Evolutionary conservation across 1,139 yeast species (phyloP), one percentile per base, ranked within the genome.

Genomic region (Geotrichum siamense): DNA sequence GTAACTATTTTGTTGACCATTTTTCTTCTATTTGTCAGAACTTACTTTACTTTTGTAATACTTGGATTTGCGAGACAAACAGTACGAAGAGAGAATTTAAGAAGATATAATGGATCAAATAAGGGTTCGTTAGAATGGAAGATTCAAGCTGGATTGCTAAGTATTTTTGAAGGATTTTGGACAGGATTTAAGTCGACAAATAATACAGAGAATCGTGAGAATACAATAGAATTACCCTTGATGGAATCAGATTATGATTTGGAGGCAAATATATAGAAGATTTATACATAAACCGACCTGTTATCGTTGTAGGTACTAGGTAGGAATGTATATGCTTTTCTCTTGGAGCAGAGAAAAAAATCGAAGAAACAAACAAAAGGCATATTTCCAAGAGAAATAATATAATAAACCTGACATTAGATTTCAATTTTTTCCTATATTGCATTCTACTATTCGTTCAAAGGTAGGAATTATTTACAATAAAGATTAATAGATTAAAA

Each of bases 31-130:
- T 65, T 67, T 6, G 59, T 73, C 26, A 71, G 94, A 49, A 51
- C 81, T 37, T 84, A 86, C 63, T 82, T 80, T 63, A 76, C 79
- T 39, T 65, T 81, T 49, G 74, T 83, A 8, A 60, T 84, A 22
- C 58, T 79, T 43, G 71, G 86, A 39, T 85, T 78, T 62, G 76
- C 81, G 35, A 74, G 74, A 50, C 49, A 53, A 48, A 50, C 64
- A 50, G 63, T 61, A 6, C 57, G 67, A 4, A 57, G 55, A 48
- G 56, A 61, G 40, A 63, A 62, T 45, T 53, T 64, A 35, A 53
- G 65, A 16, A 54, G 65, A 2, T 52, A 53, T 39, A 64, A 63
- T 41, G 66, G 66, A 31, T 52, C 56, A 42, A 66, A 66, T 6
- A 47, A 53, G 42, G 61, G 63, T n/a, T 59, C 67, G 17, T 53